Evolutionary conservation across 768 basidiomycete genomes (phyloP).

Genomic region (Suillus subalutaceus): DNA sequence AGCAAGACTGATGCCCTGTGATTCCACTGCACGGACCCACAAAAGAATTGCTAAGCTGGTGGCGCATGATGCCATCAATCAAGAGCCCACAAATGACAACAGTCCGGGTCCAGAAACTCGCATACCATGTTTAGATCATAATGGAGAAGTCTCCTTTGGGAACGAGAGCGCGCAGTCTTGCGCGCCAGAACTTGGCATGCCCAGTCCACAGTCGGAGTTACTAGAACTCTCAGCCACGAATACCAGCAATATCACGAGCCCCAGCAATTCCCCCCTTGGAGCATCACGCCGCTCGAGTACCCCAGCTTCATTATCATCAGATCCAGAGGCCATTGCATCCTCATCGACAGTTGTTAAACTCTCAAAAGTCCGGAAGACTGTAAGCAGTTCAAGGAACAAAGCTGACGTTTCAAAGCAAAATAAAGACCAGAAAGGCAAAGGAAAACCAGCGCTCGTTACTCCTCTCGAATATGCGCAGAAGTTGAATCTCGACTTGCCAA

Average conservation of each 20-base stretch:
- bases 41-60: not conserved
- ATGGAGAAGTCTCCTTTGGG: not conserved
- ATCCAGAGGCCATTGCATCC: slow-evolving; percentile 4
- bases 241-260: slow-evolving; percentile 27
- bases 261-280: slow-evolving; percentile 9
- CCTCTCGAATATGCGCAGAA: slow-evolving; percentile 58
- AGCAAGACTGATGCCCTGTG: not conserved
- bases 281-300: not conserved
- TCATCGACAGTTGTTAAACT: slow-evolving; percentile 2
- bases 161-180: not conserved
- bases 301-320: not conserved
- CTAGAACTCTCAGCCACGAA: slow-evolving; percentile 1
- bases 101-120: too few relatives aligned
- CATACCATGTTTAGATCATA: not conserved
- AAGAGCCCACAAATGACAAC: not conserved
- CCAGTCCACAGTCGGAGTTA: not conserved
- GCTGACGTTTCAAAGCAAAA: slow-evolving; percentile 10
- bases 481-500: slow-evolving; percentile 28
- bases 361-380: slow-evolving; percentile 23
- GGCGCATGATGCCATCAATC: not conserved
- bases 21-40: not conserved
- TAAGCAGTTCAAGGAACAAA: slow-evolving; percentile 23
- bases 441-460: slow-evolving; percentile 44
- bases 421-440: slow-evolving; percentile 37
- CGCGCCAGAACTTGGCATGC: not conserved